Base-by-base conservation (phyloP, 2,329 filamentous ascomycete genomes). In the Ophiostoma novo-ulmi region DNA sequence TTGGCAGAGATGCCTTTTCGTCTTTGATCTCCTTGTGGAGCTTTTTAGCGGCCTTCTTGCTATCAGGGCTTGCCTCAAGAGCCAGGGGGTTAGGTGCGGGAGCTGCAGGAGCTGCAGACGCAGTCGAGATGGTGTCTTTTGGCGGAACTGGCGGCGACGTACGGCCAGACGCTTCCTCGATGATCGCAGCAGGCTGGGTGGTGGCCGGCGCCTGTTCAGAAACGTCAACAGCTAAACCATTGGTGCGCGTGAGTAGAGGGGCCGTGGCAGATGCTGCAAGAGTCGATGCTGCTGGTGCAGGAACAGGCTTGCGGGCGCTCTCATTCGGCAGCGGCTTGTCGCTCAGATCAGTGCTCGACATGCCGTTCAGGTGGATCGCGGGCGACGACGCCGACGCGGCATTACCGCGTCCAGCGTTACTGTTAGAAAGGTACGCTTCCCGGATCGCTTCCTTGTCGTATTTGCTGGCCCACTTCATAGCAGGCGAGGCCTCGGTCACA, bases 401-500 rank as follows among this genome's bases (percentile, higher is more conserved):
- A 44, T 61, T 69, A 41, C 92, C 92, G 71, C 87, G 91, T 31
- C 94, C 93, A 61, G 91, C 89, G 74, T 85, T 87, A 67, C 81
- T 82, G 77, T 96, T 89, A 65, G 88, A 87, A 69, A 98, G 84
- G 79, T 98, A 98, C n/a, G 92, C 89, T 74, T 92, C 89, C 70
- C 93, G 89, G 73, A 97, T 90, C 8, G 90, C 85, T 76, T 95
- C 89, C 80, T 95, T 96, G 80, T 98, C 95, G 78, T 97, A 98
- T 76, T 93, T 93, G 79, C 85, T 94, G 41, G 94, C 93, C 95
- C 95, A 99, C 79, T 97, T 97, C 89, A 99, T 90, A 0, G 95
- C 95, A 35, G 93, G 91, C 10, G 91, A 95, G 22, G 94, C 94
- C 78, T 97, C 95, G 69, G 85, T 93, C 76, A 94, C 85, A 73